Evolutionary conservation across 768 basidiomycete species (phyloP).

Genomic region (Podaxis rugospora): DNA sequence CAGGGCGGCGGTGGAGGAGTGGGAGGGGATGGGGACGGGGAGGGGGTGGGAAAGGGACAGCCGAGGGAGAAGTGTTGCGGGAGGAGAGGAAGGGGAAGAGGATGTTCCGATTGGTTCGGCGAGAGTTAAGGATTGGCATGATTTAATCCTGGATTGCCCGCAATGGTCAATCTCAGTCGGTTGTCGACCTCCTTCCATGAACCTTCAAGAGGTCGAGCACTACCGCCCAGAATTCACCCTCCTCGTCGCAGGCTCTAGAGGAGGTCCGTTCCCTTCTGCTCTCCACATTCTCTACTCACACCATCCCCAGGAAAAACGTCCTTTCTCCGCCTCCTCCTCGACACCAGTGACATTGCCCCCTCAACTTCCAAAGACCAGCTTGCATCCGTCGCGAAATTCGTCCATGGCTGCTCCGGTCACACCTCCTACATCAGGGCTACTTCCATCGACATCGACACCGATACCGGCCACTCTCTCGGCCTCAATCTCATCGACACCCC

Average conservation of each 20-base stretch:
- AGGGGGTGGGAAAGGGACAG: background rate
- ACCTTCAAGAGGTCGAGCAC: constrained; percentile 48
- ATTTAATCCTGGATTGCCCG: constrained; percentile 59
- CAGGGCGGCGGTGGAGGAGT: background rate
- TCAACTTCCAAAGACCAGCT: constrained; percentile 70
- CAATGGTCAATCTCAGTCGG: constrained; percentile 55
- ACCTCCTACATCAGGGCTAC: constrained; percentile 69
- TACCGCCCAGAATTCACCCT: constrained; percentile 51
- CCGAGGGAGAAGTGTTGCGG: background rate
- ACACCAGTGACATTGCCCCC: constrained; percentile 67
- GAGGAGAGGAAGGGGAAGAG: constrained; percentile 27
- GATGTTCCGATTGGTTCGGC: constrained; percentile 67
- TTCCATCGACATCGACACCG: constrained; percentile 67
- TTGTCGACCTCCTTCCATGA: constrained; percentile 49
- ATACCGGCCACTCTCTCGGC: constrained; percentile 46
- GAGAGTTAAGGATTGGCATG: constrained; percentile 46
- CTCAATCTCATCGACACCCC: constrained; percentile 82
- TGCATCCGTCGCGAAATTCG: constrained; percentile 76
- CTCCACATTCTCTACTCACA: constrained; percentile 13
- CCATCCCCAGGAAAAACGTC: constrained; percentile 67
- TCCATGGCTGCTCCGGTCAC: constrained; percentile 67
- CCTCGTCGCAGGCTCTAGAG: constrained; percentile 78
- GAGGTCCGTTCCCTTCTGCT: constrained; percentile 39
- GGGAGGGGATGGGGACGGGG: background rate
- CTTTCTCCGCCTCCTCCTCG: constrained; percentile 80